Evolutionary conservation across 306 rosid species (phyloP).

Genomic region (Citrullus amarus): DNA sequence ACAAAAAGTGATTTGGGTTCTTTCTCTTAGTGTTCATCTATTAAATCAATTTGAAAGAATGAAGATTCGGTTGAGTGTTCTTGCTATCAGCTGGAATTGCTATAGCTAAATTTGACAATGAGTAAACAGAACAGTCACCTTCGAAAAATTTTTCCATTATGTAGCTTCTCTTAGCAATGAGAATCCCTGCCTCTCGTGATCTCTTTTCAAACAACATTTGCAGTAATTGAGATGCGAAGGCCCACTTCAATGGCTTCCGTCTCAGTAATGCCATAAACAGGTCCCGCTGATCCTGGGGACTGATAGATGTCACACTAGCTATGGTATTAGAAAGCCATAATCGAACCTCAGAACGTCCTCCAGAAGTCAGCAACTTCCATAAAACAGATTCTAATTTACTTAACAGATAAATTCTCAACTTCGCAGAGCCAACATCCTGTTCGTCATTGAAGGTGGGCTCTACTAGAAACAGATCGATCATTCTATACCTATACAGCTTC

Average conservation of each 20-base stretch:
- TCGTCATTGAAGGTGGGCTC: slow-evolving; percentile 37
- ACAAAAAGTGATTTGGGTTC: not conserved
- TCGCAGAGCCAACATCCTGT: slow-evolving; percentile 17
- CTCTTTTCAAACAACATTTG: slow-evolving; percentile 49
- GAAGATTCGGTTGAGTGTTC: not conserved
- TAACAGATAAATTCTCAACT: slow-evolving; percentile 39
- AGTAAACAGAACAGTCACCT: slow-evolving; percentile 19
- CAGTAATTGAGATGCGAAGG: slow-evolving; percentile 57
- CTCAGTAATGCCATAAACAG: slow-evolving; percentile 39
- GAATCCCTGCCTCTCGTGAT: slow-evolving; percentile 39
- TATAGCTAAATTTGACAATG: not conserved
- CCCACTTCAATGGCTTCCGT: slow-evolving; percentile 23
- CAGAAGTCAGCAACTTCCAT: slow-evolving; percentile 36
- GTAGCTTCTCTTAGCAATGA: slow-evolving; percentile 39
- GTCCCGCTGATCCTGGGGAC: slow-evolving; percentile 30
- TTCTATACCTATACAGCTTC: slow-evolving; percentile 6
- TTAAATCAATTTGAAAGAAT: not conserved
- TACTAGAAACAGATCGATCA: slow-evolving; percentile 44
- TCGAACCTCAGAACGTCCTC: slow-evolving; percentile 61
- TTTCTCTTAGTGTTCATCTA: not conserved
- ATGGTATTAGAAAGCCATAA: slow-evolving; percentile 70
- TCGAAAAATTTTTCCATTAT: slow-evolving; percentile 45
- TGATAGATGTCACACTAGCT: slow-evolving; percentile 32
- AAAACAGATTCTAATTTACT: slow-evolving; percentile 49
- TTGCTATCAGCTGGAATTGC: not conserved